Percentiles rank a stretch among this genome's conserved stretches.
phyloP scores from a whole-genome alignment of 805 yeast species.

The Barnettozyma vustinii region DNA sequence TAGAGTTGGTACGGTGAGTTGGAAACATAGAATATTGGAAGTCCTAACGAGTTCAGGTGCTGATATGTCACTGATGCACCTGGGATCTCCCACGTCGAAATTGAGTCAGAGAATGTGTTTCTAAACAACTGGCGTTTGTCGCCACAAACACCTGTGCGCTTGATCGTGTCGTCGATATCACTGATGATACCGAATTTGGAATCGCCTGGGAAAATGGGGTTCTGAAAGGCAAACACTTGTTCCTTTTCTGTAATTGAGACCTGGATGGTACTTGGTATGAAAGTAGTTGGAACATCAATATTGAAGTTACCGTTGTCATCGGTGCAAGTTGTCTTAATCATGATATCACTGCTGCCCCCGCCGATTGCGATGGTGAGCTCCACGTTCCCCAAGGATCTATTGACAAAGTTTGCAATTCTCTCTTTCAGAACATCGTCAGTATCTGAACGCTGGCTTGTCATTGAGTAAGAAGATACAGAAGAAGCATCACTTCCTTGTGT shows the following conservation, averaged over 20 bases:
- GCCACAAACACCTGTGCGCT: slow-evolving; percentile 84
- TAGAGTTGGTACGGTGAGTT: slow-evolving; percentile 93
- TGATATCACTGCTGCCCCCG: slow-evolving; percentile 30
- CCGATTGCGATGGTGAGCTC: slow-evolving; percentile 52
- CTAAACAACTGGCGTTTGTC: slow-evolving; percentile 80
- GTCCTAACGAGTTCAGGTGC: slow-evolving; percentile 37
- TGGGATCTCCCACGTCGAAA: slow-evolving; percentile 63
- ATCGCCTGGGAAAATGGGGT: slow-evolving; percentile 35
- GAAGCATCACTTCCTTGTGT: slow-evolving; percentile 6
- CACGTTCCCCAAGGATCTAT: slow-evolving; percentile 56
- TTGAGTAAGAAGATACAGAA: slow-evolving; percentile 5
- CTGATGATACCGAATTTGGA: slow-evolving; percentile 70
- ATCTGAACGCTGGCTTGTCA: slow-evolving; percentile 10
- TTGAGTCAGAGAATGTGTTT: slow-evolving; percentile 67
- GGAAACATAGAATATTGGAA: slow-evolving; percentile 87
- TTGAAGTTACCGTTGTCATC: slow-evolving; percentile 67
- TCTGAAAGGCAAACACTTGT: slow-evolving; percentile 40
- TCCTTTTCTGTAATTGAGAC: slow-evolving; percentile 45
- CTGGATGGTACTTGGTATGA: slow-evolving; percentile 55
- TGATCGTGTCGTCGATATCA: slow-evolving; percentile 93
- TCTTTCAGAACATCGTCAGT: slow-evolving; percentile 50
- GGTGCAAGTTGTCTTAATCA: slow-evolving; percentile 38
- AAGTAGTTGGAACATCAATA: slow-evolving; percentile 44
- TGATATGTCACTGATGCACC: slow-evolving; percentile 72
- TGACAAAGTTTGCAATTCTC: slow-evolving; percentile 65